These are phyloP conservation scores for Dendrobium catenatum DNA, from an alignment of 106 monocot species.

Conservation along the genomic window DNA sequence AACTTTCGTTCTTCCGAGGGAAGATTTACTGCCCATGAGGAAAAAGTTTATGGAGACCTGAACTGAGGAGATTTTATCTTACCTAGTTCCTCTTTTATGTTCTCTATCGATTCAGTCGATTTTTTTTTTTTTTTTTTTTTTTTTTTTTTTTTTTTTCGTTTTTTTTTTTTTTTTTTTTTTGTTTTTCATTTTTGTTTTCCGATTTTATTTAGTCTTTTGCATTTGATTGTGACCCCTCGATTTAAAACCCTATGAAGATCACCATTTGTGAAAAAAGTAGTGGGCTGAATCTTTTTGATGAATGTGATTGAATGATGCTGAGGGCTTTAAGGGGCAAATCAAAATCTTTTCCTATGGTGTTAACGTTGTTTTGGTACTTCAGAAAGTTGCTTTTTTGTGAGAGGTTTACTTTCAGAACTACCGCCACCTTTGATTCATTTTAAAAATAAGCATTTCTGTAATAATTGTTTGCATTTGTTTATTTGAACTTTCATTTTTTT, in stretches of 20 bases:
- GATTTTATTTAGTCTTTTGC: neutral
- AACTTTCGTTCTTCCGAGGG: slow-evolving; percentile 18
- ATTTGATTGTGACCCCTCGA: neutral
- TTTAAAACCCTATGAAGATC: neutral
- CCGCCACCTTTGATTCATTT: too few species aligned
- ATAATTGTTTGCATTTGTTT: too few species aligned
- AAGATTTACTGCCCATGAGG: neutral
- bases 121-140: neutral
- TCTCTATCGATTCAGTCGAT: neutral
- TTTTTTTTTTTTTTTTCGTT: neutral
- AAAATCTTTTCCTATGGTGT: neutral
- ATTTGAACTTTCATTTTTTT: too few species aligned
- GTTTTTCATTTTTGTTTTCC: neutral
- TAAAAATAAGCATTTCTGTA: too few species aligned
- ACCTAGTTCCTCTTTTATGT: too few species aligned
- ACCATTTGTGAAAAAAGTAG: neutral
- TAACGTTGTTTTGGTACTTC: too few species aligned
- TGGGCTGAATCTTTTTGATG: neutral
- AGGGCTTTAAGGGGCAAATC: neutral
- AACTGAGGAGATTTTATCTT: neutral
- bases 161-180: neutral
- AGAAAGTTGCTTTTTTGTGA: too few species aligned
- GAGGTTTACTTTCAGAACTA: too few species aligned
- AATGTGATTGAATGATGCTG: neutral
- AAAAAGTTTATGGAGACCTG: neutral